These are phyloP conservation scores for Drosera capensis DNA, from an alignment of 148 eudicot species.

Conservation along the genomic window DNA sequence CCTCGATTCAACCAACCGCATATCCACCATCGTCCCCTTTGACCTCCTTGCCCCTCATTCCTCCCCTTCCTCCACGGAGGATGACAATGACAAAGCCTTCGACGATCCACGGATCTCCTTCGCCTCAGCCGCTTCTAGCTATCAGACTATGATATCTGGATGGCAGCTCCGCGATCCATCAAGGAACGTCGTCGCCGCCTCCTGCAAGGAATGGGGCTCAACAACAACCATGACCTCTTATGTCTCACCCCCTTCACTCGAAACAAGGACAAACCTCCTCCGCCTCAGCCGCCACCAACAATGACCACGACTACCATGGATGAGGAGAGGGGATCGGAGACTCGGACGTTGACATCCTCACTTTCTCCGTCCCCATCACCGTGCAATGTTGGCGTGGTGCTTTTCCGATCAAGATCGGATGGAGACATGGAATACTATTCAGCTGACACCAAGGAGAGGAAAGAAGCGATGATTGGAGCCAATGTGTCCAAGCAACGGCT, in stretches of 20 bases:
- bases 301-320: not conserved
- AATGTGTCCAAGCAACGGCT: slow-evolving; percentile 54
- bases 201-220: slow-evolving; percentile 76
- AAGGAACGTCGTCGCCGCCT: slow-evolving; percentile 54
- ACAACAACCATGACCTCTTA: slow-evolving; percentile 45
- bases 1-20: slow-evolving; percentile 51
- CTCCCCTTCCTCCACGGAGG: slow-evolving; percentile 22
- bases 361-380: slow-evolving; percentile 6
- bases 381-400: slow-evolving; percentile 12
- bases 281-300: not conserved
- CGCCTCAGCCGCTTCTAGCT: slow-evolving; percentile 13
- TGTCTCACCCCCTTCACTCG: slow-evolving; percentile 17
- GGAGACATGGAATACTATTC: slow-evolving; percentile 50
- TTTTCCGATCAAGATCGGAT: slow-evolving; percentile 73
- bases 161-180: slow-evolving; percentile 56
- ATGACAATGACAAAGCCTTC: slow-evolving; percentile 32
- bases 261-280: slow-evolving; percentile 12
- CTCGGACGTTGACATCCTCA: not conserved
- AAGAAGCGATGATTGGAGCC: slow-evolving; percentile 65
- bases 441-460: slow-evolving; percentile 29
- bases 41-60: slow-evolving; percentile 29
- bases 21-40: slow-evolving; percentile 34
- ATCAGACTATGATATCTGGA: slow-evolving; percentile 58
- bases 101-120: slow-evolving; percentile 50
- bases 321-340: not conserved